Evolutionary conservation across 495 filamentous ascomycete species (phyloP).

Genomic region (Penicillium parvum): DNA sequence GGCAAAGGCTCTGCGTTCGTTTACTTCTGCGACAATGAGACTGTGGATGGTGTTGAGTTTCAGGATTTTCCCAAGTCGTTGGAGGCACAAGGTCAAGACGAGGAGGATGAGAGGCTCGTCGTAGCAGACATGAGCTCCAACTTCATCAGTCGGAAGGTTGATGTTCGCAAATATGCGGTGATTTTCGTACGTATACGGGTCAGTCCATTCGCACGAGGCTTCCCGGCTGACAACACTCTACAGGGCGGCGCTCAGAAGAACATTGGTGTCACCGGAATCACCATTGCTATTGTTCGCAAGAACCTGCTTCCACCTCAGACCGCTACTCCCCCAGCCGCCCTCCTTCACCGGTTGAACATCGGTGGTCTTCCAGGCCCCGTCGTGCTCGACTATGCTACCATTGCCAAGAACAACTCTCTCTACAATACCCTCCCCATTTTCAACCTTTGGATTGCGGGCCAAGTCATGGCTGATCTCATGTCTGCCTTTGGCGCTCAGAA

Average conservation of each 20-base stretch:
- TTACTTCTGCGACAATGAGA: slow-evolving; percentile 91
- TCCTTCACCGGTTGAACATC: slow-evolving; percentile 62
- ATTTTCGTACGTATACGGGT: slow-evolving; percentile 28
- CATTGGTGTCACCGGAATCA: slow-evolving; percentile 78
- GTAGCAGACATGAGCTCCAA: slow-evolving; percentile 85
- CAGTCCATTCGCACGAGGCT: not conserved
- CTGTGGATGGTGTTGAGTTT: slow-evolving; percentile 86
- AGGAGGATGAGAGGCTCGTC: slow-evolving; percentile 60
- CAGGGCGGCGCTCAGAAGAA: slow-evolving; percentile 82
- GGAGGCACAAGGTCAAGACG: slow-evolving; percentile 45
- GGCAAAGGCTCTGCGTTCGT: slow-evolving; percentile 63
- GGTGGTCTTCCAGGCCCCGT: slow-evolving; percentile 66
- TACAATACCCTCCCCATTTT: slow-evolving; percentile 97
- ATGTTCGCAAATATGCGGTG: slow-evolving; percentile 63
- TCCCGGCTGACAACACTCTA: slow-evolving; percentile 6
- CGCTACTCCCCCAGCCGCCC: slow-evolving; percentile 51
- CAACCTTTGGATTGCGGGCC: slow-evolving; percentile 81
- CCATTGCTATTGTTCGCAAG: slow-evolving; percentile 76
- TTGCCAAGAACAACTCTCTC: slow-evolving; percentile 82
- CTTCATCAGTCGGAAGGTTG: slow-evolving; percentile 55
- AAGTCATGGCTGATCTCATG: slow-evolving; percentile 71
- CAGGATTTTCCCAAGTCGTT: slow-evolving; percentile 65
- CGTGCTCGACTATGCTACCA: slow-evolving; percentile 73
- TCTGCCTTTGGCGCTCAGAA: slow-evolving; percentile 54
- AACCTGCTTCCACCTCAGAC: slow-evolving; percentile 62